Conservation (phyloP, 2,329 filamentous ascomycete species). For the Zasmidium citrigriseum region DNA sequence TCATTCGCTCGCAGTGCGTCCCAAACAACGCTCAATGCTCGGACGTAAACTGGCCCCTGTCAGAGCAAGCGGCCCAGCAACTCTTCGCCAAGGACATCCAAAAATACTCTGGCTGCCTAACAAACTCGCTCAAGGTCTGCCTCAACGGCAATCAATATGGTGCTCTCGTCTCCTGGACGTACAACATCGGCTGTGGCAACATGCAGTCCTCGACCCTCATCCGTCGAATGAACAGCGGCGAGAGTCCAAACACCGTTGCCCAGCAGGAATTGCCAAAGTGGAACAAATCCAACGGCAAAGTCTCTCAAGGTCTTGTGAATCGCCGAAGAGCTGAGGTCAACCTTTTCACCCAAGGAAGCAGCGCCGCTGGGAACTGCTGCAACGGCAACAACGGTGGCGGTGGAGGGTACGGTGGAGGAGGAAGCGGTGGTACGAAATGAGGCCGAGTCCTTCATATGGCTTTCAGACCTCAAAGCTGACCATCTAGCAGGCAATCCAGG, state of each 20-base stretch:
- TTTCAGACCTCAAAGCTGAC: no score
- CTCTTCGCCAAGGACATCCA: slow-evolving; percentile 2
- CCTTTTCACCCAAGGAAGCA: neutral
- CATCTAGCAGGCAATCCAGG: no score
- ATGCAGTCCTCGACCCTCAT: slow-evolving; percentile 3
- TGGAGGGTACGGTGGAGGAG: neutral
- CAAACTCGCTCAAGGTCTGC: neutral
- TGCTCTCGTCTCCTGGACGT: slow-evolving; percentile 6
- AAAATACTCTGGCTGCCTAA: neutral
- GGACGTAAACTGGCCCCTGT: neutral
- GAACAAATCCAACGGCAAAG: slow-evolving; percentile 2
- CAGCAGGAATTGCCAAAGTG: slow-evolving; percentile 1
- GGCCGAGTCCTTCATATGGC: no score
- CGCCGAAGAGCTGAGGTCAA: neutral
- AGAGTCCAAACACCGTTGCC: slow-evolving; percentile 6
- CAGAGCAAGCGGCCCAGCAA: neutral
- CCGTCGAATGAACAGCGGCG: neutral
- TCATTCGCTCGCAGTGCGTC: neutral
- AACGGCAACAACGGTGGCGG: no score
- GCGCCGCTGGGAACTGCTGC: neutral
- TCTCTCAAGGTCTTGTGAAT: neutral
- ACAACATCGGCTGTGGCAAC: slow-evolving; percentile 6
- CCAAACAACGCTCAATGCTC: neutral
- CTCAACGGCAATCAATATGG: slow-evolving; percentile 6
- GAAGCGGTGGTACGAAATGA: neutral